Base-by-base conservation (phyloP, 2,329 filamentous ascomycete species). In the Claviceps monticola region DNA sequence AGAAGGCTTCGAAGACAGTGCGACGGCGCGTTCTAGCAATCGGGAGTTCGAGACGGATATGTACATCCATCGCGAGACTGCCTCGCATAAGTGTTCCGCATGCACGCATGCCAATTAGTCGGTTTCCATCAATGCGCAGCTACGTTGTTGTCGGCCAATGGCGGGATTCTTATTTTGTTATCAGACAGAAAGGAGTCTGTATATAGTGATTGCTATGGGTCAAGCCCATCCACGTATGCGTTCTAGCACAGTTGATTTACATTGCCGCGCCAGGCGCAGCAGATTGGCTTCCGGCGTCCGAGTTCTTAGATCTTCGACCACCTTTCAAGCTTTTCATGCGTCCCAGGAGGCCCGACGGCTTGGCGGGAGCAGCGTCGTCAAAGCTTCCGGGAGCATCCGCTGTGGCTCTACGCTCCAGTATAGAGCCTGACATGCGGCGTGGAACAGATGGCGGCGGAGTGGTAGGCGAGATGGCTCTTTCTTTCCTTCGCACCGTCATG, bases 291-390 rank as follows among this genome's bases (percentile, higher is more conserved):
- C n/a, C 37, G 38, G 50, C 44, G 61, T 65, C 58, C 59, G 63
- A 56, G 61, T 64, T 57, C 41, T 59, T 61, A 46, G 65, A 59
- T 54, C 65, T 63, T 57, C 82, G 75, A 36, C 80, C 80, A 49
- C 84, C 83, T 72, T 88, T 90, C 68, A 93, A 70, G 67, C 84
- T 88, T 76, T 87, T 89, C 71, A 93, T 87, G 51, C 88, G 79
- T 50, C 79, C 86, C 55, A 94, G 65, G 56, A 94, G 83, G 2
- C 86, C 84, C 46, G 78, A 77, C 47, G 66, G 66, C 62, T 73
- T 71, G 58, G 68, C 64, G 58, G 65, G 63, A 57, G 66, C 67
- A 41, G 70, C 72, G 53, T 72, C 71, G 48, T 63, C 64, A n/a
- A 62, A 62, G 17, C 62, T 59, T 14, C 64, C 61, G 34, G 66